Conservation (phyloP, 768 basidiomycete genomes). For the Coprinopsis strossmayeri region DNA sequence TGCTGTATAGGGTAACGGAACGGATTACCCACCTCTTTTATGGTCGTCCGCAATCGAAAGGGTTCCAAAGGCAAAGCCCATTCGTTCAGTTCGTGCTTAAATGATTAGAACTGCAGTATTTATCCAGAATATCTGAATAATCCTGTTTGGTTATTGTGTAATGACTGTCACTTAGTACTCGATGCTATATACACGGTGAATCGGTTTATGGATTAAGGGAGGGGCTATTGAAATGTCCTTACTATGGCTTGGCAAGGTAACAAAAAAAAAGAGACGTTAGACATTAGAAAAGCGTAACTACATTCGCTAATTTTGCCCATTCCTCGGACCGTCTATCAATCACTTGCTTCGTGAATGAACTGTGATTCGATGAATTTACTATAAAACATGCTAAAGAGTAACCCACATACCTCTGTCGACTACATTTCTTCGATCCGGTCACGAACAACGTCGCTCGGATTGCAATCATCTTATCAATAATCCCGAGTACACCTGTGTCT, state of each 20-base stretch:
- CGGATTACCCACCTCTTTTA: neutral
- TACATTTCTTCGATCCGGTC: conserved; percentile 40
- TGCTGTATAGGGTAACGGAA: neutral
- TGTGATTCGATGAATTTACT: conserved; percentile 16
- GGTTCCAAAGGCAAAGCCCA: neutral
- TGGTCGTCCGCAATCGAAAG: neutral
- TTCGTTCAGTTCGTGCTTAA: neutral
- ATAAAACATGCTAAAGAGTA: neutral
- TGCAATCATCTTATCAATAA: conserved; percentile 52
- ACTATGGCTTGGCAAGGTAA: neutral
- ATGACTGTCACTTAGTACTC: neutral
- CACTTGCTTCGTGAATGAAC: conserved; percentile 51
- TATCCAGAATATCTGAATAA: neutral
- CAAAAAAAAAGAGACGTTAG: neutral
- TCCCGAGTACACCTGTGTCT: conserved; percentile 47
- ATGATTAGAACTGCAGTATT: neutral
- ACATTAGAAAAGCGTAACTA: conserved; percentile 1
- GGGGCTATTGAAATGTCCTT: neutral
- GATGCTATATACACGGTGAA: neutral
- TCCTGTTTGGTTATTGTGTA: neutral
- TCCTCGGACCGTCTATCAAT: conserved; percentile 31
- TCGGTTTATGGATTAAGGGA: neutral
- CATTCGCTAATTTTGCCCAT: conserved; percentile 14
- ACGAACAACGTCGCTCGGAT: conserved; percentile 43
- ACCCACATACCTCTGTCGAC: conserved; percentile 35